A percentile compares a stretch with the other conserved stretches of the same genome.
These are phyloP conservation scores for Plasmodium cynomolgi DNA, from an alignment of 169 alveolate species.

Conservation along the genomic window DNA sequence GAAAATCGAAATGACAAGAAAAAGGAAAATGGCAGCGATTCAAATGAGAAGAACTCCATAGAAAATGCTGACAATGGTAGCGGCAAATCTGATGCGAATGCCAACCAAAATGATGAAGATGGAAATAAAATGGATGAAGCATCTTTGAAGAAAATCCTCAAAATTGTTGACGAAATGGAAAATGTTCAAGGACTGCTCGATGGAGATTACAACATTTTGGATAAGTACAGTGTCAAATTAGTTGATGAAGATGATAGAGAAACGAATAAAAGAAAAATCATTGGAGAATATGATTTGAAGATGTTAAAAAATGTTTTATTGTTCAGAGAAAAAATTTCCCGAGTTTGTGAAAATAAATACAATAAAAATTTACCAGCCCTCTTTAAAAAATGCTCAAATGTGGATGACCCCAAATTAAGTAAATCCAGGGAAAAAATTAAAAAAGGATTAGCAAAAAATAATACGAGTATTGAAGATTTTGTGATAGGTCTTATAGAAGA, in stretches of 20 bases:
- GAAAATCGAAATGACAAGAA: neutral
- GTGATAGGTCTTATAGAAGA: neutral
- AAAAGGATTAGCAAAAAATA: constrained; percentile 1
- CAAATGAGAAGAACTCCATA: neutral
- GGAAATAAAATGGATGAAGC: neutral
- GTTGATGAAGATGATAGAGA: constrained; percentile 15
- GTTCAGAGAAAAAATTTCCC: constrained; percentile 32
- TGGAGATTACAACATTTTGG: neutral
- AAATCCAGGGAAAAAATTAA: constrained; percentile 7
- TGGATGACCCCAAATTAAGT: constrained; percentile 27
- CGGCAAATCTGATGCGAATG: neutral
- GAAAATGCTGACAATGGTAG: neutral
- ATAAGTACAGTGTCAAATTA: constrained; percentile 24
- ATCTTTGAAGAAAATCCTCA: neutral
- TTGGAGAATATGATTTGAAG: constrained; percentile 35
- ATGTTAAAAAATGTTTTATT: constrained; percentile 13
- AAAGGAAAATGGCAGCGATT: neutral
- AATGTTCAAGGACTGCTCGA: constrained; percentile 5
- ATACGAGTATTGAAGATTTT: constrained; percentile 4
- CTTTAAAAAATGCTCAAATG: constrained; percentile 7
- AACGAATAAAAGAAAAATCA: constrained; percentile 7
- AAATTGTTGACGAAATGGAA: neutral
- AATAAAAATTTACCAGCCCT: neutral
- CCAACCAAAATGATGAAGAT: neutral
- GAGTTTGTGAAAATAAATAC: constrained; percentile 3